phyloP scores from a whole-genome alignment of 441 rosid species.

The Populus hybrid region DNA sequence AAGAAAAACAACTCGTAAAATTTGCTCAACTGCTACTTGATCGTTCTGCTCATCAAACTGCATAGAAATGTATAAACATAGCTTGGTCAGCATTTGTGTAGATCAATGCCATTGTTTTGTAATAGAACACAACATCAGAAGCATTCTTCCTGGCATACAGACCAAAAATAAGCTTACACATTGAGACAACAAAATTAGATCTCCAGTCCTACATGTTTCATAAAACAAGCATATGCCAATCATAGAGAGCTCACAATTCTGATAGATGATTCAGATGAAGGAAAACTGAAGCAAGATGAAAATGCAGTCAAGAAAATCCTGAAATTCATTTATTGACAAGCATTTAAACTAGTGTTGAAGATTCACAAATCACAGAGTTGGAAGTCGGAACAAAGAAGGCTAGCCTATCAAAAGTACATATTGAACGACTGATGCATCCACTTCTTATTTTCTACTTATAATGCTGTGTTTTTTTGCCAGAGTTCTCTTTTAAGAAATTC shows the following conservation, averaged over 20 bases:
- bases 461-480: background rate
- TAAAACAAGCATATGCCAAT: background rate
- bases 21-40: conserved; percentile 61
- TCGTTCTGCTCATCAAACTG: conserved; percentile 79
- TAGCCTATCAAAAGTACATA: background rate
- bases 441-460: background rate
- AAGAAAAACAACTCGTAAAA: conserved; percentile 59
- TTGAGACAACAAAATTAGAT: too few relatives aligned
- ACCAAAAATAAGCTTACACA: too few relatives aligned
- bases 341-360: background rate
- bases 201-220: background rate
- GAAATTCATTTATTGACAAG: background rate
- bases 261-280: background rate
- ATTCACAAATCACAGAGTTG: background rate
- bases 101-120: background rate
- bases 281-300: too few relatives aligned
- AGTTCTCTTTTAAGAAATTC: background rate
- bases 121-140: too few relatives aligned
- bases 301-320: background rate
- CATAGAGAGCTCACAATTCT: background rate
- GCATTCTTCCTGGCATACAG: too few relatives aligned
- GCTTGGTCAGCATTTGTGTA: background rate
- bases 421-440: background rate
- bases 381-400: background rate
- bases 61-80: background rate